Evolutionary conservation across 345 rosid genomes (phyloP).

Genomic region (Brassica incana): DNA sequence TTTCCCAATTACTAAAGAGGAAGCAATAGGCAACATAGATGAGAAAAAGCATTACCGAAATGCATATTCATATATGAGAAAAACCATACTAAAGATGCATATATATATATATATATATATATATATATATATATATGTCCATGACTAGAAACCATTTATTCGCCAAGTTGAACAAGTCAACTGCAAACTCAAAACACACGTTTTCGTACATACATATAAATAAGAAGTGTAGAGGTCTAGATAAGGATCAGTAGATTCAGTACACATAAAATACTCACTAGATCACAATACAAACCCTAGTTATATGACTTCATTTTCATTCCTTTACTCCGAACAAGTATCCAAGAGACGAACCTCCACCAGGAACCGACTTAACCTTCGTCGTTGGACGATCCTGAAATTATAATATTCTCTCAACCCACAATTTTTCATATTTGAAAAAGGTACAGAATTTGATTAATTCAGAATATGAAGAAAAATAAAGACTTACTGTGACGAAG

Average conservation of each 20-base stretch:
- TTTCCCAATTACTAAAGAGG: background rate
- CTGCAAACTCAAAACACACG: conserved; percentile 24
- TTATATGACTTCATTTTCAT: conserved; percentile 8
- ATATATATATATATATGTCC: background rate
- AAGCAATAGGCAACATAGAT: background rate
- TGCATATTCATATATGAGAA: background rate
- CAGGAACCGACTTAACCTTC: conserved; percentile 69
- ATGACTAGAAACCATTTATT: background rate
- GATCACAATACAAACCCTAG: conserved; percentile 10
- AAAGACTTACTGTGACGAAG: conserved; percentile 60
- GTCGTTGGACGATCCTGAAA: conserved; percentile 73
- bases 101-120: background rate
- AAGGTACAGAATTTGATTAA: background rate
- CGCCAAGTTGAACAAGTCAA: background rate
- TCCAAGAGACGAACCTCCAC: conserved; percentile 71
- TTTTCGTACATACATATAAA: background rate
- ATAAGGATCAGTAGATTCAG: conserved; percentile 9
- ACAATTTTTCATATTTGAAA: background rate
- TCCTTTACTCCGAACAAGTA: conserved; percentile 59
- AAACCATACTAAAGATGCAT: background rate
- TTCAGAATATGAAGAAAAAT: background rate
- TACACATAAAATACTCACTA: background rate
- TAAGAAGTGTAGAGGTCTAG: conserved; percentile 5
- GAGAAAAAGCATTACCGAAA: too few species aligned
- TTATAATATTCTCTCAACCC: background rate